Evolutionary conservation across 805 yeast genomes (phyloP).

Genomic region (Pachysolen tannophilus): DNA sequence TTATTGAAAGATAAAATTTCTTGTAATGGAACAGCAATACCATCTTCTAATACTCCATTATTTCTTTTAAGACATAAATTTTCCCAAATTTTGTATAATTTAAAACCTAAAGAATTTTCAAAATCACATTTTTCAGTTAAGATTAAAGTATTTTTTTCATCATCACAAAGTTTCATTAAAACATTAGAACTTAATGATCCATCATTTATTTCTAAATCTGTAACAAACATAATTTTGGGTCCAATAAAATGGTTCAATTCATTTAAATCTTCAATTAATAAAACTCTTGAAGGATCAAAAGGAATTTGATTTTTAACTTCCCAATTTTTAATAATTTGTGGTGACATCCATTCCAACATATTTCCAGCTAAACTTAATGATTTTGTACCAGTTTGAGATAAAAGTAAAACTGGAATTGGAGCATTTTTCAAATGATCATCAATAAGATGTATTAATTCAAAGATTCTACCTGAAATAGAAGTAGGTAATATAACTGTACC

Average conservation of each 20-base stretch:
- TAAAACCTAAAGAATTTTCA: conserved; percentile 37
- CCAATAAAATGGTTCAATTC: conserved; percentile 51
- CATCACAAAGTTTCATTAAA: conserved; percentile 47
- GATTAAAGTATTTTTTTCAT: conserved; percentile 61
- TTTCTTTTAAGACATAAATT: conserved; percentile 26
- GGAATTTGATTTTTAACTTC: conserved; percentile 68
- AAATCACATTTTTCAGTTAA: conserved; percentile 58
- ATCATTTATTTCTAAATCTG: conserved; percentile 54
- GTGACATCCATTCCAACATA: conserved; percentile 94
- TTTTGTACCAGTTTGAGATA: conserved; percentile 76
- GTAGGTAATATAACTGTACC: conserved; percentile 84
- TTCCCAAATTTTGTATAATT: conserved; percentile 49
- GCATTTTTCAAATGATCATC: conserved; percentile 57
- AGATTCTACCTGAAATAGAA: conserved; percentile 67
- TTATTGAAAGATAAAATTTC: conserved; percentile 32
- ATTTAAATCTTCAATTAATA: conserved; percentile 30
- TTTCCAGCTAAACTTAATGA: conserved; percentile 75
- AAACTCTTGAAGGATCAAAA: conserved; percentile 62
- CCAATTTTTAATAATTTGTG: conserved; percentile 80
- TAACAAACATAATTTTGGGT: conserved; percentile 74
- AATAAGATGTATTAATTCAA: conserved; percentile 70
- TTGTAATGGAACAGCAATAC: conserved; percentile 48
- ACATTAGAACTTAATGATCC: conserved; percentile 56
- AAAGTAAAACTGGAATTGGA: conserved; percentile 58
- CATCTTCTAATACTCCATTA: conserved; percentile 44